Conservation (phyloP, 164 flowering plant species). For the Magnolia kwangsiensis region DNA sequence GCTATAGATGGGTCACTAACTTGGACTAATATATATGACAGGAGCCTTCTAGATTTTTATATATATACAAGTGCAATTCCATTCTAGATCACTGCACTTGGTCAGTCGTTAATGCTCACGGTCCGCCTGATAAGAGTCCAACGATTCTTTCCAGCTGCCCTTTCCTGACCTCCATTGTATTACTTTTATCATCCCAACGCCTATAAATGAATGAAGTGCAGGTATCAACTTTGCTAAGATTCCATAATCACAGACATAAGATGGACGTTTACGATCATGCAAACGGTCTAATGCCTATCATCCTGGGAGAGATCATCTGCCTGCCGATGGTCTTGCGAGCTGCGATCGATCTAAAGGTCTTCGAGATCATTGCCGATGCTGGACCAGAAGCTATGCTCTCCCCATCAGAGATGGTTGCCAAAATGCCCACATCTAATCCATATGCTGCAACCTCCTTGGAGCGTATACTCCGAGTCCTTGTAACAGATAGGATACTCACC, state of each 20-base stretch:
- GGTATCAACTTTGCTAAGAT: neutral
- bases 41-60: no score
- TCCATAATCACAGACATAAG: no score
- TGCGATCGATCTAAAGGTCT: slow-evolving; percentile 4
- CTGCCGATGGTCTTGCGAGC: slow-evolving; percentile 14
- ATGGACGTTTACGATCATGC: neutral
- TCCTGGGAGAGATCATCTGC: slow-evolving; percentile 4
- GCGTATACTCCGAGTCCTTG: slow-evolving; percentile 19
- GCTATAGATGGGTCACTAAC: no score
- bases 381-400: slow-evolving; percentile 10
- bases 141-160: no score
- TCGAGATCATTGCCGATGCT: slow-evolving; percentile 10
- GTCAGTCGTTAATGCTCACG: no score
- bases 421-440: slow-evolving; percentile 14
- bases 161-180: no score
- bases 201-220: neutral
- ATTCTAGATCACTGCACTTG: no score
- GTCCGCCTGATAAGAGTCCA: no score
- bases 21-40: no score
- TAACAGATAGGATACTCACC: slow-evolving; percentile 5
- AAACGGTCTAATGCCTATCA: neutral
- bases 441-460: slow-evolving; percentile 10
- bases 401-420: slow-evolving; percentile 8
- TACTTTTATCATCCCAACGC: neutral
- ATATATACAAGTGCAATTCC: no score